Percentiles rank a stretch among this genome's conserved stretches.
phyloP scores from a whole-genome alignment of 2,329 filamentous ascomycete species.

The Aspergillus sp. region DNA sequence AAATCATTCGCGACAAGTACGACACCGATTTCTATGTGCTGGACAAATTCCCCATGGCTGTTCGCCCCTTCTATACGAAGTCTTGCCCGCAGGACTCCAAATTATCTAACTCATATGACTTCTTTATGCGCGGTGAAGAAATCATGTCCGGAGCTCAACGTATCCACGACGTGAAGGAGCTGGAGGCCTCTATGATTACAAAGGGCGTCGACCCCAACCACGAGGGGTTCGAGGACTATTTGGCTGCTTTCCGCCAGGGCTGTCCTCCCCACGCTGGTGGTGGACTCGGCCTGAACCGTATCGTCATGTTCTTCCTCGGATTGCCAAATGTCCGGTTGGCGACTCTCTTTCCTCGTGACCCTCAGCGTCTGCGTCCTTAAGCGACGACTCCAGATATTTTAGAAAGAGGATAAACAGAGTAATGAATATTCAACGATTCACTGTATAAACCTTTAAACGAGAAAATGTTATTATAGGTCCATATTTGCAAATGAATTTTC shows the following conservation, averaged over 20 bases:
- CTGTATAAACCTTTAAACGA: not conserved
- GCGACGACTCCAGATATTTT: not conserved
- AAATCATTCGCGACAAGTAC: slow-evolving; percentile 82
- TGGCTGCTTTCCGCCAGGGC: slow-evolving; percentile 64
- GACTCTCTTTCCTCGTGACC: slow-evolving; percentile 65
- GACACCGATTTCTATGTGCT: slow-evolving; percentile 95
- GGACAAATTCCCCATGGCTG: slow-evolving; percentile 89
- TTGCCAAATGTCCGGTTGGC: slow-evolving; percentile 63
- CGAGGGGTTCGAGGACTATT: slow-evolving; percentile 63
- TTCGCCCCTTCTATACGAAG: slow-evolving; percentile 91
- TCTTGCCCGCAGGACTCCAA: slow-evolving; percentile 66
- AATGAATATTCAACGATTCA: slow-evolving; percentile 18
- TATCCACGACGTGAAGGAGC: slow-evolving; percentile 61
- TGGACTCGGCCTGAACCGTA: slow-evolving; percentile 65
- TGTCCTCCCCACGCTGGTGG: slow-evolving; percentile 66
- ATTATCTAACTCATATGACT: slow-evolving; percentile 68
- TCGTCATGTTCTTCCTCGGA: slow-evolving; percentile 67
- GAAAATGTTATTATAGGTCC: not conserved
- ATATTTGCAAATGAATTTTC: not conserved
- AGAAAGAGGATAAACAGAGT: slow-evolving; percentile 8
- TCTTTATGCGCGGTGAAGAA: slow-evolving; percentile 71
- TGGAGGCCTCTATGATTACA: slow-evolving; percentile 58
- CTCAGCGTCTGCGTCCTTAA: slow-evolving; percentile 52
- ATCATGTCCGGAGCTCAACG: slow-evolving; percentile 68
- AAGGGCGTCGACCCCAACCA: slow-evolving; percentile 61